Conservation (phyloP, 805 yeast genomes). For the Metschnikowia anglica region DNA sequence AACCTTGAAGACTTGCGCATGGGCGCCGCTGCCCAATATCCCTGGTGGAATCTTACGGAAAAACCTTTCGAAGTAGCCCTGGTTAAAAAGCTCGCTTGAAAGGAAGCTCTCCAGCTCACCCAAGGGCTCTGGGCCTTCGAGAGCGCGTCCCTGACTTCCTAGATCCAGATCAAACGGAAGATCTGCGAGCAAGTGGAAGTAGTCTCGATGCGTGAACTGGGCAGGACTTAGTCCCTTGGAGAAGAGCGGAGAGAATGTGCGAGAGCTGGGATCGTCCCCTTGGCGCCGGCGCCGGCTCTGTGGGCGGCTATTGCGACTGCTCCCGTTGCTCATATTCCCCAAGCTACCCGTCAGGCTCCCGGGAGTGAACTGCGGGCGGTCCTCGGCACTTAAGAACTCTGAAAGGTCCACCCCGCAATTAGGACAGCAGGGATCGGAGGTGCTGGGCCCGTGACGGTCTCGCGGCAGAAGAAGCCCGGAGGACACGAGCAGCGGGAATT, state of each 20-base stretch:
- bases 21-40: slow-evolving; percentile 76
- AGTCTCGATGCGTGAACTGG: slow-evolving; percentile 35
- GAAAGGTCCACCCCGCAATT: slow-evolving; percentile 15
- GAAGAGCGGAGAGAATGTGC: neutral
- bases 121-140: slow-evolving; percentile 1
- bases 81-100: slow-evolving; percentile 55
- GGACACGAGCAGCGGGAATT: no score
- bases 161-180: slow-evolving; percentile 20
- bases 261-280: neutral
- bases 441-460: no score
- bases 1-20: slow-evolving; percentile 82
- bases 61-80: slow-evolving; percentile 76
- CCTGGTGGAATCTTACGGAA: slow-evolving; percentile 55
- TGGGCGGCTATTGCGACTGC: neutral
- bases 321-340: no score
- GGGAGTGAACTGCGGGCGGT: no score
- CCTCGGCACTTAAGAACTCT: slow-evolving; percentile 5
- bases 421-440: slow-evolving; percentile 13
- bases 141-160: slow-evolving; percentile 4
- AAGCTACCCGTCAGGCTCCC: no score
- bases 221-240: neutral
- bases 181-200: slow-evolving; percentile 35
- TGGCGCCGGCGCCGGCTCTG: no score
- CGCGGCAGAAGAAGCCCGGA: no score
- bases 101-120: neutral